These are phyloP conservation scores for Kluyveromyces sp. DNA, from an alignment of 1,139 yeast species.

Conservation along the genomic window DNA sequence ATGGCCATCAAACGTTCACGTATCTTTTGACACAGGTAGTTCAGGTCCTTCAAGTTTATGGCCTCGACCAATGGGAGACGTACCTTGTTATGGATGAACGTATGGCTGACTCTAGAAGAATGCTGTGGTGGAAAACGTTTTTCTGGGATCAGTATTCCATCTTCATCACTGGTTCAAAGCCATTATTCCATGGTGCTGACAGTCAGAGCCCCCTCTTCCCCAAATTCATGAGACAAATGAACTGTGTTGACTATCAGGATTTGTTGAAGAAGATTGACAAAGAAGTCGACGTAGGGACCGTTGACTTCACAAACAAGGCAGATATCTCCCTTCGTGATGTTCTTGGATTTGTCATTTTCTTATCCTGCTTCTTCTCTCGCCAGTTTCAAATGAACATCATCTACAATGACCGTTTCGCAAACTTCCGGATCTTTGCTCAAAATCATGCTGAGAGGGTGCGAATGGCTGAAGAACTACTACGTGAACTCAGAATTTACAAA, in stretches of 20 bases:
- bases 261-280: constrained; percentile 15
- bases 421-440: background rate
- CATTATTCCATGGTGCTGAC: constrained; percentile 17
- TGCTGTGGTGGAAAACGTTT: constrained; percentile 26
- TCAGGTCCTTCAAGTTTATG: constrained; percentile 17
- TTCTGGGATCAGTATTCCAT: constrained; percentile 16
- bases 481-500: background rate
- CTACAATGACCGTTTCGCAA: background rate
- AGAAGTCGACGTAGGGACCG: constrained; percentile 1
- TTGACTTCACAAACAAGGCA: background rate
- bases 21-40: background rate
- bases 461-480: constrained; percentile 1
- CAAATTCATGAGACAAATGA: constrained; percentile 18
- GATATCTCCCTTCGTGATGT: background rate
- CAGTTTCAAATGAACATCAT: background rate
- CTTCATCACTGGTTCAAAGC: constrained; percentile 16
- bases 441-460: background rate
- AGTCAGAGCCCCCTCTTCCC: constrained; percentile 24
- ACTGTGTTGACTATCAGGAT: constrained; percentile 20
- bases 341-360: background rate
- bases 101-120: constrained; percentile 26
- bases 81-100: constrained; percentile 28
- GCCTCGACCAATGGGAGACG: constrained; percentile 29
- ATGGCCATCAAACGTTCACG: constrained; percentile 1
- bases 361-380: background rate